Base-by-base conservation (phyloP, 495 filamentous ascomycete genomes). In the Aspergillus bridgeri region DNA sequence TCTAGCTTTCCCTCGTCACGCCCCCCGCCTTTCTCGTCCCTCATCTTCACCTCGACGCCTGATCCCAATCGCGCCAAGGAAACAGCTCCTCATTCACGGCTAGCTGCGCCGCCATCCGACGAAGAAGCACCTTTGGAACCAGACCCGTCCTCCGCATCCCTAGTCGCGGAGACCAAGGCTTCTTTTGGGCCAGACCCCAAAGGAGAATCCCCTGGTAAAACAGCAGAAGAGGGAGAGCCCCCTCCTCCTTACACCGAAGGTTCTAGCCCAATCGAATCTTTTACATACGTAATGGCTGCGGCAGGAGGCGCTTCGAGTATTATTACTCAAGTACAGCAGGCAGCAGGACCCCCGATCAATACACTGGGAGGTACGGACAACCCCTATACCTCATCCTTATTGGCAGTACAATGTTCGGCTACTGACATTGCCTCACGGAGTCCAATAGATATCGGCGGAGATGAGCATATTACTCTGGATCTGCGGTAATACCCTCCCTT, bases 221-320 rank as follows among this genome's bases (percentile, higher is more conserved):
- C 81, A 60, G 77, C 89, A 62, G 91, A 96, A 75, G 89, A 96
- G 68, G 81, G 82, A 69, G 92, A 96, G 75, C 94, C 94, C 20
- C 94, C 94, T 59, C 94, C 94, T 48, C 94, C 94, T 42, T 98
- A 98, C 70, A 91, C 89, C 57, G 94, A 98, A 83, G 91, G 92
- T 60, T 86, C 81, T 56, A 96, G 90, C 74, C 95, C 95, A 51
- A 85, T 98, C 71, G 84, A 88, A 48, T 91, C 89, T 47, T 98
- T 98, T 68, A 88, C 89, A 65, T 98, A 96, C 85, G 86, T 95
- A 64, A 98, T 98, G 95, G 91, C 92, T 74, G 88, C 91, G 68
- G 91, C 92, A 73, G 92, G 91, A 81, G 94, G 92, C 74, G 90
- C 92, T 62, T 87, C 93, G 76, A 97, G 93, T 84, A 96, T 98